Evolutionary conservation across 2,329 filamentous ascomycete genomes (phyloP), one percentile per base, ranked within the genome.

Genomic region (Apiospora rasikravindrae): DNA sequence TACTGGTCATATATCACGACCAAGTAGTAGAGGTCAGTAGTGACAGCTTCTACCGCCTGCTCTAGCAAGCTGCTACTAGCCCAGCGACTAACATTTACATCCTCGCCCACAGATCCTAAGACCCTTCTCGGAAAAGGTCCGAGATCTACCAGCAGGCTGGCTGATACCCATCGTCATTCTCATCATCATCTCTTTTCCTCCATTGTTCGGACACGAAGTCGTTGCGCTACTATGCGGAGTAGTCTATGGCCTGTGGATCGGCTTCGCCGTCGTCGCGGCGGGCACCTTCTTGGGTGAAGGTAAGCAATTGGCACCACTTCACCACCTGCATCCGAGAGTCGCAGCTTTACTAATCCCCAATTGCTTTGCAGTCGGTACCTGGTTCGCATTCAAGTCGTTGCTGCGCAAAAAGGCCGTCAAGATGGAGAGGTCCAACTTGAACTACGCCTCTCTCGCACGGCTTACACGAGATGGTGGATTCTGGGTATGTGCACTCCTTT

Each of bases 181-280:
- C 40, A 77, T 84, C 67, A 61, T 81, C 47, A 82, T 84, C 49
- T 84, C 83, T 3, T 83, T 84, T 70, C 83, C 83, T 4, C 83
- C 83, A 1, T 76, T 84, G 16, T 84, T 84, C 70, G 83, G 83
- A 22, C 83, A 84, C 72, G 83, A 84, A 71, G 76, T 84, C 53
- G 75, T 84, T 61, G 82, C 80, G n/a, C 75, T 84, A 24, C 73
- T 84, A n/a, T 82, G 80, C 69, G 83, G 83, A 74, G 80, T 84
- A 0, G 82, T 84, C 8, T 84, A 82, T 70, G 83, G 82, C 2
- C 73, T 84, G 7, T 84, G 83, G 81, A 76, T 82, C 22, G 83
- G 83, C 5, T 84, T 84, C 67, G 82, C 77, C 5, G 81, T 84
- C 61, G 82, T 84, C 13, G 80, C 82, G 0, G 82, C 81, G 0